Percentiles rank a stretch among this genome's conserved stretches.
Evolutionary conservation across 345 rosid genomes (phyloP).

Genomic region (Eucalyptus marginata): DNA sequence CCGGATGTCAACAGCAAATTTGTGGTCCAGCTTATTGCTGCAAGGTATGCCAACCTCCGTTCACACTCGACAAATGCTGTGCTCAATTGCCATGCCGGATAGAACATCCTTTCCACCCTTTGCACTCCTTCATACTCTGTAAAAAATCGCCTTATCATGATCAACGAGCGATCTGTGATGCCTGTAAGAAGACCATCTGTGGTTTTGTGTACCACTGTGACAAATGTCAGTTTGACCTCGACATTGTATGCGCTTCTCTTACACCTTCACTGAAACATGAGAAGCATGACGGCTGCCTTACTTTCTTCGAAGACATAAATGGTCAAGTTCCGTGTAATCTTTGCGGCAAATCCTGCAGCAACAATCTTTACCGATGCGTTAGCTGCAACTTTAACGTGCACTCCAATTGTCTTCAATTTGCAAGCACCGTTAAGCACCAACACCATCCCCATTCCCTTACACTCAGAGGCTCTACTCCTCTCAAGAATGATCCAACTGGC

Average conservation of each 20-base stretch:
- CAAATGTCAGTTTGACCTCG: not conserved
- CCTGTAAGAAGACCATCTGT: not conserved
- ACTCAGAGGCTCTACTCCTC: not conserved
- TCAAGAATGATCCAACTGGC: not conserved
- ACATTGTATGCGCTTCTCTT: not conserved
- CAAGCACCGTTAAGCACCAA: not conserved
- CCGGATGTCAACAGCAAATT: not conserved
- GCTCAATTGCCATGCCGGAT: not conserved
- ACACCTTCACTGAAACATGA: not conserved
- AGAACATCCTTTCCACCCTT: not conserved
- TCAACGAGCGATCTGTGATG: not conserved
- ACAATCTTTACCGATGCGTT: not conserved
- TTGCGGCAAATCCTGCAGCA: not conserved
- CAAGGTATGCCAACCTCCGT: not conserved
- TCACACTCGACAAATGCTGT: not conserved
- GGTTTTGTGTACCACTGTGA: not conserved
- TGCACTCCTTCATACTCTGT: not conserved
- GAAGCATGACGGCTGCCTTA: not conserved
- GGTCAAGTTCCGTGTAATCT: not conserved
- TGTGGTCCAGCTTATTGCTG: not conserved
- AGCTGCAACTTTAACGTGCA: not conserved
- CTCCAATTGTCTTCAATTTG: not conserved
- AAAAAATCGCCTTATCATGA: not conserved
- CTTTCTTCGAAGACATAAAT: not conserved
- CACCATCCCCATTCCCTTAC: not conserved